A percentile compares a stretch with the other conserved stretches of the same genome.
Conservation (phyloP, 345 rosid genomes). For the Gossypium mustelinum region DNA sequence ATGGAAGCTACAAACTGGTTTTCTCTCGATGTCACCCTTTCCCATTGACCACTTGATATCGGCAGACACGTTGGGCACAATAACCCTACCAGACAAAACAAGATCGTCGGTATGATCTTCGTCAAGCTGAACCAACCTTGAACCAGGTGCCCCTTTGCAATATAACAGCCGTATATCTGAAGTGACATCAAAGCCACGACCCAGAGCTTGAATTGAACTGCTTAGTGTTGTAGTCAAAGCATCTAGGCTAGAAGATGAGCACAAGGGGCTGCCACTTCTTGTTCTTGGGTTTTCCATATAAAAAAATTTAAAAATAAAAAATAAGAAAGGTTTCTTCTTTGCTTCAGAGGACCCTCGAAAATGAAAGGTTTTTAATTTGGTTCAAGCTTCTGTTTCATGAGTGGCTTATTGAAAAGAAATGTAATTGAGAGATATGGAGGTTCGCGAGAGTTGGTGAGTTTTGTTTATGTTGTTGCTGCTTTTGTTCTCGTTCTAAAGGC, state of each 20-base stretch:
- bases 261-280: constrained; percentile 21
- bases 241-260: constrained; percentile 33
- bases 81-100: constrained; percentile 42
- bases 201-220: constrained; percentile 90
- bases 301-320: not conserved
- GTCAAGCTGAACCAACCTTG: constrained; percentile 68
- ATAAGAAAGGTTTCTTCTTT: constrained; percentile 3
- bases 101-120: constrained; percentile 63
- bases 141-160: constrained; percentile 91
- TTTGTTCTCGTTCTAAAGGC: constrained; percentile 17
- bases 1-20: constrained; percentile 65
- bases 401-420: constrained; percentile 1
- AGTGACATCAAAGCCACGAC: constrained; percentile 91
- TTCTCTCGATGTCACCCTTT: constrained; percentile 37
- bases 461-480: not conserved
- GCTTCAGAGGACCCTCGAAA: constrained; percentile 16
- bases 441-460: constrained; percentile 10
- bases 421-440: constrained; percentile 20
- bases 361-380: not conserved
- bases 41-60: constrained; percentile 61
- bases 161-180: constrained; percentile 89
- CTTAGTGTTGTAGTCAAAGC: constrained; percentile 68
- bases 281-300: constrained; percentile 34
- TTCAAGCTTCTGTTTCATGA: constrained; percentile 13
- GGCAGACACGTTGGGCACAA: constrained; percentile 52